phyloP scores from a whole-genome alignment of 306 rosid genomes.

The Betula pendula region DNA sequence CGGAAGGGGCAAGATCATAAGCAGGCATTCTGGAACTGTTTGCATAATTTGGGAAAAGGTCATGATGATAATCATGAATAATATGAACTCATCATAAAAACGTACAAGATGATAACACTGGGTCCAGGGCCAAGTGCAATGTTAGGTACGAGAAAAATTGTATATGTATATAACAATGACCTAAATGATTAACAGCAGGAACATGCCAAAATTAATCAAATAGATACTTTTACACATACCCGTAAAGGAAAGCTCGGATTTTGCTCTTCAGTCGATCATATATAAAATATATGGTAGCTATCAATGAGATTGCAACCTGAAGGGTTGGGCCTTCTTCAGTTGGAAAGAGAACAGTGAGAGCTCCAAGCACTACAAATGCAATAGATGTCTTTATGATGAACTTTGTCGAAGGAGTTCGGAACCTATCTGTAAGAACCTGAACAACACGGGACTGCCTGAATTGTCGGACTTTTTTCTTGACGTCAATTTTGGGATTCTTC shows the following conservation, averaged over 20 bases:
- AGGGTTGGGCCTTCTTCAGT: slow-evolving; percentile 98
- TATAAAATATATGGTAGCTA: slow-evolving; percentile 79
- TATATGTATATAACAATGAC: slow-evolving; percentile 3
- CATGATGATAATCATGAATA: background rate
- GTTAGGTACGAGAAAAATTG: background rate
- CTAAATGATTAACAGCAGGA: slow-evolving; percentile 5
- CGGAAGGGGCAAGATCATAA: background rate
- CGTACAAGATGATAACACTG: background rate
- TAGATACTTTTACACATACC: slow-evolving; percentile 51
- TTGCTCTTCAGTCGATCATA: slow-evolving; percentile 79
- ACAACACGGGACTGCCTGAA: slow-evolving; percentile 72
- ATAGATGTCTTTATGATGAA: slow-evolving; percentile 75
- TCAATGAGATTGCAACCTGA: slow-evolving; percentile 84
- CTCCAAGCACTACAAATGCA: slow-evolving; percentile 68
- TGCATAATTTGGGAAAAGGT: background rate
- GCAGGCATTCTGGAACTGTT: background rate
- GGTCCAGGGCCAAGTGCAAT: background rate
- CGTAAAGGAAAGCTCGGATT: slow-evolving; percentile 69
- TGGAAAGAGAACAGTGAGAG: slow-evolving; percentile 75
- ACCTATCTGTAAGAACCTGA: slow-evolving; percentile 76
- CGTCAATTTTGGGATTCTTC: slow-evolving; percentile 81
- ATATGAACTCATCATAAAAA: background rate
- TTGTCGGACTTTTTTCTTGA: slow-evolving; percentile 76
- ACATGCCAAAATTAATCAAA: slow-evolving; percentile 7
- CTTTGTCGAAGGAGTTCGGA: slow-evolving; percentile 71